Evolutionary conservation across 495 filamentous ascomycete genomes (phyloP), one percentile per base, ranked within the genome.

Genomic region (Penicillium egyptiacum): DNA sequence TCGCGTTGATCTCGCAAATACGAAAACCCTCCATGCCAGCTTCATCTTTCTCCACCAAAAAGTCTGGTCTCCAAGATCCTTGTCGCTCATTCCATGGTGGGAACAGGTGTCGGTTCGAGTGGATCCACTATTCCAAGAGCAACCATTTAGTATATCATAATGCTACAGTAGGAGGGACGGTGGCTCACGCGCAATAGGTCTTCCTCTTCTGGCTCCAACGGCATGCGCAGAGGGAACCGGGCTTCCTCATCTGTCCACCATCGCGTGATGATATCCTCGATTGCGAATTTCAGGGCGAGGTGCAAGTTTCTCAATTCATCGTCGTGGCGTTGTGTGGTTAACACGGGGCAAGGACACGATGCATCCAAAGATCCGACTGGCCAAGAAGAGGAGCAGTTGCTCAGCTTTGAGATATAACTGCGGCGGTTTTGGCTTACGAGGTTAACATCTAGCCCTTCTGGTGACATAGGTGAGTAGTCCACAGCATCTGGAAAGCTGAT

Each of bases 1-100:
- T 64, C 1, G 72, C 75, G 50, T 80, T 79, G 22, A 80, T 79
- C 55, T 80, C 77, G 25, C 72, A 76, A 26, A 79, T 69, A 1
- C 61, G 60, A 42, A 69, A 73, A 14, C 23, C 58, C 35, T 73
- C 71, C 7, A 31, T 22, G 1, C 30, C 51, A 0, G 49, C 41
- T 11, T 60, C 49, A 8, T 61, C 46, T 26, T 46, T n/a, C 35
- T 73, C 70, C 1, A 79, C 42, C n/a, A 80, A 47, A 41, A 78
- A 74, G 50, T 80, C 77, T 14, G 77, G 77, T 58, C 77, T 65
- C 64, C 74, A 77, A 28, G 70, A 69, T 7, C 77, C 77, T 7
- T 37, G 35, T 37, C 35, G 35, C 6, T 37, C 14, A 3, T n/a
- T 37, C 35, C 35, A 37, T n/a, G 6, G 35, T n/a, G 35, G 14